phyloP scores from a whole-genome alignment of 2,329 filamentous ascomycete genomes.

The Hypoxylon sp. region DNA sequence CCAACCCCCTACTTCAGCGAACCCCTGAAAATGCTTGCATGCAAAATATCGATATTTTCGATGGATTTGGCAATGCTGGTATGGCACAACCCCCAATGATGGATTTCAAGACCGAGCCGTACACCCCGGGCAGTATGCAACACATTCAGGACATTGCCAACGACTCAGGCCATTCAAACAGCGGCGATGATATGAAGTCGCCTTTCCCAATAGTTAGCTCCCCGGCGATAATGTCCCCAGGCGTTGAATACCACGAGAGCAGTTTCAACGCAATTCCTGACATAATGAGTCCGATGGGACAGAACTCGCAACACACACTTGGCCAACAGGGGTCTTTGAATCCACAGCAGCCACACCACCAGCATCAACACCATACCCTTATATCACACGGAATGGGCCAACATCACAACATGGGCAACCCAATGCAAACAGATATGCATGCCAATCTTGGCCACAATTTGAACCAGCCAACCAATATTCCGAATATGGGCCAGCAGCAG shows the following conservation, averaged over 20 bases:
- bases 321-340: constrained; percentile 54
- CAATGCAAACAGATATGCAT: constrained; percentile 56
- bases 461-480: constrained; percentile 54
- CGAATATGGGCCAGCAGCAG: constrained; percentile 53
- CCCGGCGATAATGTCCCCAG: constrained; percentile 68
- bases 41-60: constrained; percentile 72
- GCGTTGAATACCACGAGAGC: constrained; percentile 65
- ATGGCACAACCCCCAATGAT: constrained; percentile 69
- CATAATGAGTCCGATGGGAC: constrained; percentile 67
- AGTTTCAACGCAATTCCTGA: constrained; percentile 67
- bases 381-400: constrained; percentile 53
- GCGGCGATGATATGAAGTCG: constrained; percentile 62
- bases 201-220: constrained; percentile 66
- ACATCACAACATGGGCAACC: constrained; percentile 54
- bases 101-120: constrained; percentile 62
- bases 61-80: constrained; percentile 75
- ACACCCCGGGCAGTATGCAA: constrained; percentile 56
- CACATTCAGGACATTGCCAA: constrained; percentile 59
- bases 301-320: constrained; percentile 54
- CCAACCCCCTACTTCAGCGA: constrained; percentile 72
- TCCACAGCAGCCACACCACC: constrained; percentile 53
- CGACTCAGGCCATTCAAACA: constrained; percentile 58
- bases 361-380: constrained; percentile 51
- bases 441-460: constrained; percentile 51
- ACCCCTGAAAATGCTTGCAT: constrained; percentile 67